Evolutionary conservation across 2,329 filamentous ascomycete species (phyloP).

Genomic region (Zasmidium citrigriseum): DNA sequence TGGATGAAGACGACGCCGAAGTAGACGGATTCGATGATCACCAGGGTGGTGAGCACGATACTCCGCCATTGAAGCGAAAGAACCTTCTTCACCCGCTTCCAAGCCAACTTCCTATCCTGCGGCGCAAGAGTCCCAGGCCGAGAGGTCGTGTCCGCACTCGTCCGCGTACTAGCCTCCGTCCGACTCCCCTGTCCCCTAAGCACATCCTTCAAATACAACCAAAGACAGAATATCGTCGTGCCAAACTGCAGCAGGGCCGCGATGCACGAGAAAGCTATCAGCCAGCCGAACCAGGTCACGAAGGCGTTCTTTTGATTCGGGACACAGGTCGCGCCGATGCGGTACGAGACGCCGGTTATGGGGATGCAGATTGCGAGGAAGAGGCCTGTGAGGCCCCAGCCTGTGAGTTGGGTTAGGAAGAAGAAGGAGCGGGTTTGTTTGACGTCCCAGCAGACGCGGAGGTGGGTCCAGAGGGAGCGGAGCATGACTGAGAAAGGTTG

Average conservation of each 20-base stretch:
- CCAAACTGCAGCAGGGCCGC: constrained; percentile 36
- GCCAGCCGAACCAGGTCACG: constrained; percentile 41
- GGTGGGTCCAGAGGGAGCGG: constrained; percentile 40
- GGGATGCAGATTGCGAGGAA: constrained; percentile 46
- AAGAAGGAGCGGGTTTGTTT: constrained; percentile 36
- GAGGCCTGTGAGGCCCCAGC: constrained; percentile 33
- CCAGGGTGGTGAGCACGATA: constrained; percentile 76
- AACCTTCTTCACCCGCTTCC: constrained; percentile 72
- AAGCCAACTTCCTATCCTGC: constrained; percentile 33
- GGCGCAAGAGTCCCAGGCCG: constrained; percentile 1
- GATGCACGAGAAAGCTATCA: constrained; percentile 35
- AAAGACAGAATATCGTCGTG: constrained; percentile 40
- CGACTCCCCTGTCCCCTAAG: too few species aligned
- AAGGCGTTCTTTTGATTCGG: constrained; percentile 63
- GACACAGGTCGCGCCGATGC: constrained; percentile 82
- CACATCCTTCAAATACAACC: constrained; percentile 30
- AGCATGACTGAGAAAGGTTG: constrained; percentile 53
- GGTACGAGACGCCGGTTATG: constrained; percentile 39
- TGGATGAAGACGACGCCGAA: constrained; percentile 80
- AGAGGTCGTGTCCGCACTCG: constrained; percentile 3
- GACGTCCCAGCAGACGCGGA: constrained; percentile 41
- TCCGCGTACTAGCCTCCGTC: background rate
- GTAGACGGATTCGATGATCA: constrained; percentile 78
- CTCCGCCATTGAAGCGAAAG: constrained; percentile 82
- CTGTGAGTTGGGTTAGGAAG: constrained; percentile 32